These are phyloP conservation scores for Boeremia exigua DNA, from an alignment of 2,329 filamentous ascomycete species.

Conservation along the genomic window DNA sequence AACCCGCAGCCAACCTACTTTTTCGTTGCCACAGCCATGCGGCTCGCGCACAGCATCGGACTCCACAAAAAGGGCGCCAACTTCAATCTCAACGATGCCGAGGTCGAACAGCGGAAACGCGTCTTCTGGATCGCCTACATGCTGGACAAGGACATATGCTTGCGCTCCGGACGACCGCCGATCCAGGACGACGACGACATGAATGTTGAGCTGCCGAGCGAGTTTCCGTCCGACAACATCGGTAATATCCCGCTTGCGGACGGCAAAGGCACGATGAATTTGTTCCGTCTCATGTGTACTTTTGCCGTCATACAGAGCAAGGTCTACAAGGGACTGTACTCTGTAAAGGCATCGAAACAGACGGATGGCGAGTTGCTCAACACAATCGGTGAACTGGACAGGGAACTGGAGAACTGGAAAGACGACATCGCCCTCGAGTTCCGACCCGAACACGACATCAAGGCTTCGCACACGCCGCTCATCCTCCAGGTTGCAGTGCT, in stretches of 20 bases:
- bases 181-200: constrained; percentile 82
- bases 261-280: constrained; percentile 89
- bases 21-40: constrained; percentile 86
- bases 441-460: constrained; percentile 96
- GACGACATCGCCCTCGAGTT: constrained; percentile 94
- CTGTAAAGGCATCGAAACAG: constrained; percentile 88
- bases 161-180: constrained; percentile 74
- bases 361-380: constrained; percentile 92
- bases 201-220: constrained; percentile 94
- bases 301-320: constrained; percentile 91
- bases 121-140: constrained; percentile 81
- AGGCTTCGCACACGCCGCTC: constrained; percentile 88
- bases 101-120: constrained; percentile 86
- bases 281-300: constrained; percentile 91
- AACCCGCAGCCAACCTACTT: constrained; percentile 96
- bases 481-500: constrained; percentile 93
- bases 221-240: constrained; percentile 88
- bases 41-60: constrained; percentile 91
- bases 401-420: constrained; percentile 87
- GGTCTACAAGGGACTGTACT: constrained; percentile 92
- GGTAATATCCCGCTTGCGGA: constrained; percentile 91
- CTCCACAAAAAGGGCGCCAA: constrained; percentile 91
- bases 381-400: constrained; percentile 93
- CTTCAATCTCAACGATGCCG: constrained; percentile 91
- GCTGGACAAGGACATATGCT: constrained; percentile 75